Conservation (phyloP, 2,329 filamentous ascomycete species). For the Immersiporthe knoxdaviesiana region DNA sequence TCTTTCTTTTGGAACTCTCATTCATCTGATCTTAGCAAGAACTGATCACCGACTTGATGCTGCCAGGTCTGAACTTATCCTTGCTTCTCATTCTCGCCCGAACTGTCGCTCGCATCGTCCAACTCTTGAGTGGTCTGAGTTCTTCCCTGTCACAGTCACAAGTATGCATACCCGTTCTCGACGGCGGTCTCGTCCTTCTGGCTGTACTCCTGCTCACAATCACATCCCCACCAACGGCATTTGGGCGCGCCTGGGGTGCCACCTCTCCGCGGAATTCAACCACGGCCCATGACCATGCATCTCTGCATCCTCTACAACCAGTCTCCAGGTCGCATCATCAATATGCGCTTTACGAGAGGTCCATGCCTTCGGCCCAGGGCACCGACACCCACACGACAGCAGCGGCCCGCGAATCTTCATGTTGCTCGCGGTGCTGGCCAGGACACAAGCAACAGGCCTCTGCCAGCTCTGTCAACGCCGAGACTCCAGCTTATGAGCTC, state of each 20-base stretch:
- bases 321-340: constrained; percentile 8
- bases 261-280: constrained; percentile 40
- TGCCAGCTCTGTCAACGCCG: constrained; percentile 3
- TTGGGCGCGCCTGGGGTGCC: constrained; percentile 45
- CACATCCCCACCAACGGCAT: constrained; percentile 45
- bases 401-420: neutral
- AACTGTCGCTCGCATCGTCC: constrained; percentile 46
- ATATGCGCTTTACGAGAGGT: constrained; percentile 3
- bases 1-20: too few species aligned
- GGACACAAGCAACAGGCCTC: constrained; percentile 20
- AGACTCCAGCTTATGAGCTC: constrained; percentile 23
- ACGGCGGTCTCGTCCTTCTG: constrained; percentile 46
- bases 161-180: constrained; percentile 43
- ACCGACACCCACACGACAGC: neutral
- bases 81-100: constrained; percentile 44
- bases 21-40: neutral
- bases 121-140: constrained; percentile 43
- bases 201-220: constrained; percentile 41
- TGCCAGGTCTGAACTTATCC: constrained; percentile 44
- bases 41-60: neutral
- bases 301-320: constrained; percentile 5
- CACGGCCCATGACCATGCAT: constrained; percentile 4
- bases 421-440: constrained; percentile 15
- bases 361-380: constrained; percentile 2
- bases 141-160: constrained; percentile 45